phyloP scores from a whole-genome alignment of 495 filamentous ascomycete genomes.

The Lentithecium fluviatile region DNA sequence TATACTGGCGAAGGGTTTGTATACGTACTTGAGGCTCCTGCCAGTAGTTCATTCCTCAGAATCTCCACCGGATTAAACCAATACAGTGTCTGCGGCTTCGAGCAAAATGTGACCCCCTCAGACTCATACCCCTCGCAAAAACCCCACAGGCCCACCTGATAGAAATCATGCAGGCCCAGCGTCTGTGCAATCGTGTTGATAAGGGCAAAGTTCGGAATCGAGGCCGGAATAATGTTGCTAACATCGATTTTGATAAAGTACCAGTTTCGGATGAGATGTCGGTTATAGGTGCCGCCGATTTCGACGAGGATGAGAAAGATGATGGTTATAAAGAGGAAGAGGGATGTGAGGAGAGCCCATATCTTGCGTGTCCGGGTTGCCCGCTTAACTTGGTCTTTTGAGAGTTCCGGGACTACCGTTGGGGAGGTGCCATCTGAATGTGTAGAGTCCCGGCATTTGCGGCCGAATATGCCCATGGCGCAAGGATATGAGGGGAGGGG shows the following conservation, averaged over 20 bases:
- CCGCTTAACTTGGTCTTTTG: conserved; percentile 47
- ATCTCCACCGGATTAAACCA: conserved; percentile 90
- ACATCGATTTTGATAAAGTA: conserved; percentile 84
- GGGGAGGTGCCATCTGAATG: conserved; percentile 3
- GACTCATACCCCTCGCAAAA: conserved; percentile 82
- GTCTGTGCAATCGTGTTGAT: conserved; percentile 88
- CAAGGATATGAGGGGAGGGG: background rate
- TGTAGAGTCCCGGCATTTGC: background rate
- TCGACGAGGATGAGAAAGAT: conserved; percentile 77
- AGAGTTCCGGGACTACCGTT: conserved; percentile 24
- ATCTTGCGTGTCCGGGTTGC: conserved; percentile 57
- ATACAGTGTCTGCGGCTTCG: conserved; percentile 65
- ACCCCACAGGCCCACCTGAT: conserved; percentile 86
- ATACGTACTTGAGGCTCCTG: conserved; percentile 71
- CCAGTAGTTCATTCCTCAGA: conserved; percentile 69
- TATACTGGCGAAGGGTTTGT: background rate
- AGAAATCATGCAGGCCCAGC: conserved; percentile 89
- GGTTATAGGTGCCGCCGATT: conserved; percentile 66
- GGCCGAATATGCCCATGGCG: conserved; percentile 20
- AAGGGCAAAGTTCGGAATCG: conserved; percentile 69
- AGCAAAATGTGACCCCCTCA: conserved; percentile 72
- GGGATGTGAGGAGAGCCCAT: conserved; percentile 59
- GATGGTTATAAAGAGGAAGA: conserved; percentile 69
- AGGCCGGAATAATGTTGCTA: conserved; percentile 75
- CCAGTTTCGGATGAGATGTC: conserved; percentile 60